Evolutionary conservation across 306 rosid genomes (phyloP), one percentile per base, ranked within the genome.

Genomic region (Bauhinia variegata): DNA sequence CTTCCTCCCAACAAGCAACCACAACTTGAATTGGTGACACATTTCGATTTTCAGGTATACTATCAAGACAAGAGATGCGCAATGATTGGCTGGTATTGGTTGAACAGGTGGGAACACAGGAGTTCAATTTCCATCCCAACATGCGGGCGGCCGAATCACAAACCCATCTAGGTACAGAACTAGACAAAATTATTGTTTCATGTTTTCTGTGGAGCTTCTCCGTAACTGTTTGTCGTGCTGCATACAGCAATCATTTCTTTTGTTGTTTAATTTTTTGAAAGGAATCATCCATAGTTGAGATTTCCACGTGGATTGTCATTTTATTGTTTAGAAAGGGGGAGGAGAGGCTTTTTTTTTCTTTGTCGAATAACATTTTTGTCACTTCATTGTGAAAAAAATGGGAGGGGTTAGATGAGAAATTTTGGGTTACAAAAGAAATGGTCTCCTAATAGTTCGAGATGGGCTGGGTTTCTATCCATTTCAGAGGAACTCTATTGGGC

Each of bases 1-100:
- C 46, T 69, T 48, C 50, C 16, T 33, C 39, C 50, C 50, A 36
- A 69, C 74, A 38, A 47, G 44, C 66, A 46, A 44, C 60, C 60
- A 6, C 12, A 12, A 6, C n/a, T 54, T 54, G 11, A 54, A 28
- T 8, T 13, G 60, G 60, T 54, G 41, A 10, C 19, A 10, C 19
- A 31, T 23, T 23, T 23, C 28, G 28, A 23, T 23, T 54, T 54
- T 3, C 28, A 19, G n/a, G 67, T 9, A 49, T 28, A 31, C 11
- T 11, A 54, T 15, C 44, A 23, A 23, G 17, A 33, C 44, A 23
- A 23, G 17, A 33, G 16, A 34, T 33, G 8, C n/a, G 47, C 18
- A 2, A 46, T 46, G 51, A 2, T n/a, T 46, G 51, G 5, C 36
- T 49, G 43, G 52, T 39, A 18, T n/a, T n/a, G 51, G 51, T 13